phyloP scores from a whole-genome alignment of 2,329 filamentous ascomycete genomes.

The Colletotrichum paranaense region DNA sequence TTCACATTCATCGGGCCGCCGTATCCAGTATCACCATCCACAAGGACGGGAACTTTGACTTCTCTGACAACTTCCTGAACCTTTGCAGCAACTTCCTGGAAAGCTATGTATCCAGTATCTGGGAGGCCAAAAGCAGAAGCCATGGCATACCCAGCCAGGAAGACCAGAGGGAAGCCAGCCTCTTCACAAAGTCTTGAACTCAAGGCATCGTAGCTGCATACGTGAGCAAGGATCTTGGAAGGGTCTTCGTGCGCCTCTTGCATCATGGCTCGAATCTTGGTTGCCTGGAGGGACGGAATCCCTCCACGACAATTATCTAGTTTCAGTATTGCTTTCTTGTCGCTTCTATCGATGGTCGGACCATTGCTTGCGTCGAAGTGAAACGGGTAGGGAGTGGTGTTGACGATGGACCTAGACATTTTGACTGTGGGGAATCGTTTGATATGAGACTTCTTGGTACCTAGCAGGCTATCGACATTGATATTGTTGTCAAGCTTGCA shows the following conservation, averaged over 20 bases:
- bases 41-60: conserved; percentile 53
- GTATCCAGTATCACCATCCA: conserved; percentile 60
- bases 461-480: neutral
- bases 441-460: neutral
- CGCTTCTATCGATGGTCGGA: conserved; percentile 44
- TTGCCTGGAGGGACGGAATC: conserved; percentile 50
- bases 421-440: neutral
- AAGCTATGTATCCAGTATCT: conserved; percentile 61
- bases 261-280: conserved; percentile 43
- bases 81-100: conserved; percentile 57
- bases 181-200: conserved; percentile 56
- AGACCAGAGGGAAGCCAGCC: conserved; percentile 57
- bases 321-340: conserved; percentile 16
- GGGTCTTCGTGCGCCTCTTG: conserved; percentile 52
- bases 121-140: conserved; percentile 54
- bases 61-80: conserved; percentile 54
- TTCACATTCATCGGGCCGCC: conserved; percentile 59
- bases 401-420: conserved; percentile 39
- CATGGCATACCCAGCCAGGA: conserved; percentile 55
- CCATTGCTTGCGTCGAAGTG: conserved; percentile 39
- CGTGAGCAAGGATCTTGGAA: conserved; percentile 55
- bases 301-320: conserved; percentile 47
- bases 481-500: neutral
- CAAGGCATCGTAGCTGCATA: conserved; percentile 56
- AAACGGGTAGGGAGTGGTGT: conserved; percentile 46